phyloP scores from a whole-genome alignment of 345 rosid genomes.

The Euphorbia tirucalli region DNA sequence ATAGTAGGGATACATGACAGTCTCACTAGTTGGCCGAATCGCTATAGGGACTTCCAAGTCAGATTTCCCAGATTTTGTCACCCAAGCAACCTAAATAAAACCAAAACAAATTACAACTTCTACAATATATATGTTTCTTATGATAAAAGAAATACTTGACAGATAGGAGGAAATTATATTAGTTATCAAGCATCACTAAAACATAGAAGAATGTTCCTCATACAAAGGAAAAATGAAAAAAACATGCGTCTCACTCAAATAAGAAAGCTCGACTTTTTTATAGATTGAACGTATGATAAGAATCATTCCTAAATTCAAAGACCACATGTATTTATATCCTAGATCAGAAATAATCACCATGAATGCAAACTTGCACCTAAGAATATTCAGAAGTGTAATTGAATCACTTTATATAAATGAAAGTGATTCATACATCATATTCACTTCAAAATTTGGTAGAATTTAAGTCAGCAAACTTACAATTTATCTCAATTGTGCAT shows the following conservation, averaged over 20 bases:
- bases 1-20: constrained; percentile 95
- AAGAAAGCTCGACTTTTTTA: too few species aligned
- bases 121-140: neutral
- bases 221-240: neutral
- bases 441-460: neutral
- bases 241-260: neutral
- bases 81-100: constrained; percentile 87
- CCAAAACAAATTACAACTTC: too few species aligned
- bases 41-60: constrained; percentile 93
- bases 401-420: neutral
- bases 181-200: constrained; percentile 1
- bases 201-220: neutral
- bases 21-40: constrained; percentile 97
- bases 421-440: neutral
- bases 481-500: neutral
- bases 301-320: neutral
- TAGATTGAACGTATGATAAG: neutral
- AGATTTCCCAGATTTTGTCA: constrained; percentile 84
- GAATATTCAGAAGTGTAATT: neutral
- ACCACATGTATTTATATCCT: neutral
- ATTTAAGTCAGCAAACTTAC: neutral
- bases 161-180: neutral
- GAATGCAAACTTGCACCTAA: too few species aligned
- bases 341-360: neutral
- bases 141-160: neutral